Base-by-base conservation (phyloP, 2,329 filamentous ascomycete genomes). In the Gaeumannomyces tritici region DNA sequence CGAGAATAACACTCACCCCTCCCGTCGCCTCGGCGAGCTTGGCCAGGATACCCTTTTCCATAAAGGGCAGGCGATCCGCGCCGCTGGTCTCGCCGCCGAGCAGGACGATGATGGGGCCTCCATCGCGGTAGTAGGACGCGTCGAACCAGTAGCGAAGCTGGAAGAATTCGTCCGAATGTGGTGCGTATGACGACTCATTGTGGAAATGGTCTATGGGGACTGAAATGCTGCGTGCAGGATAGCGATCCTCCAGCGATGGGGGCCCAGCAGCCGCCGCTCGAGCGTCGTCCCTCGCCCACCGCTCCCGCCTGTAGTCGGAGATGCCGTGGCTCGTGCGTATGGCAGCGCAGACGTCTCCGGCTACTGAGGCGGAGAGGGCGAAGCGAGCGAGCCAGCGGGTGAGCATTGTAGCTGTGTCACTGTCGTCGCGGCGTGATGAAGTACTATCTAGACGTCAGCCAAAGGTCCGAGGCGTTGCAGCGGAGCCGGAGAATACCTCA, bases 61-160 rank as follows among this genome's bases (percentile, higher is more conserved):
- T 75, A 70, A 82, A 93, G 0, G 82, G 81, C 24, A 95, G 75
- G 21, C 90, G 81, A 26, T 63, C 58, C 7, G 26, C 62, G 9
- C 57, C 62, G n/a, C 24, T 51, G 21, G 58, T 59, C 29, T 63
- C 62, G 29, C 72, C 84, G 9, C 82, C 82, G 57, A 87, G 82
- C 5, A 96, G 80, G 4, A 95, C 83, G 63, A 96, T 89, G 60
- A 96, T 87, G 0, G 91, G 91, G 0, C 91, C 91, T 12, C 91
- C 91, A 0, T 83, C 76, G 70, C 87, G 81, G 74, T 95, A 96
- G 75, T 89, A 82, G 59, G 82, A 83, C 1, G 86, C 84, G 69
- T 95, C 90, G 67, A 93, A 91, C 88, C 88, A 95, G 76, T 95
- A 96, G 24, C 90, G 83, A 59, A 93, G 76, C 28, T 84, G 74